These are phyloP conservation scores for Pseudozyma hubeiensis DNA, from an alignment of 1,284 basidiomycete genomes.

Conservation along the genomic window DNA sequence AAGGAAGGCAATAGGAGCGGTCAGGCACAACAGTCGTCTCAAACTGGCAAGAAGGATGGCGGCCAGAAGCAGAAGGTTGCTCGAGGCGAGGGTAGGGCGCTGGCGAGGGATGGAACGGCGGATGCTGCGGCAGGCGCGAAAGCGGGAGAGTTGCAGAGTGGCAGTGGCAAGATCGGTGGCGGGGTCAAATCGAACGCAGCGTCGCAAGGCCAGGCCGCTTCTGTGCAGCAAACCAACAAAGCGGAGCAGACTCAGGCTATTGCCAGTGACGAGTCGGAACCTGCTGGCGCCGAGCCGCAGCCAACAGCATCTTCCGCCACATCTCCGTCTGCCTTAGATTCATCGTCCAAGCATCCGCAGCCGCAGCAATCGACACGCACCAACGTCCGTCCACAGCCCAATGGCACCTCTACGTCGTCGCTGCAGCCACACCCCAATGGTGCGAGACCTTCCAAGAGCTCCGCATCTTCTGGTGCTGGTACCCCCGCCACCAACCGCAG, in stretches of 20 bases:
- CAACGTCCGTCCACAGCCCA: constrained; percentile 5
- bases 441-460: not conserved
- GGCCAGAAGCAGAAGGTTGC: constrained; percentile 6
- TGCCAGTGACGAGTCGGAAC: not conserved
- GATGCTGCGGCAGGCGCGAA: not conserved
- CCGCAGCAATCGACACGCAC: constrained; percentile 8
- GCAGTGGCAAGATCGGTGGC: not conserved
- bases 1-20: constrained; percentile 20
- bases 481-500: constrained; percentile 18
- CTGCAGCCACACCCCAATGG: constrained; percentile 10
- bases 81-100: constrained; percentile 1
- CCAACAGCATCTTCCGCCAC: not conserved
- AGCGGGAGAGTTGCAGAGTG: constrained; percentile 1
- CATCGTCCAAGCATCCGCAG: constrained; percentile 7
- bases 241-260: not conserved
- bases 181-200: not conserved
- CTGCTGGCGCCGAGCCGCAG: constrained; percentile 2
- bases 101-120: constrained; percentile 4
- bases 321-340: no score
- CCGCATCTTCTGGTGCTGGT: constrained; percentile 6
- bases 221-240: no score
- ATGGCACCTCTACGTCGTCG: constrained; percentile 3
- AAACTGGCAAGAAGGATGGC: constrained; percentile 13
- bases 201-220: no score
- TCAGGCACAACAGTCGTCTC: constrained; percentile 1